phyloP scores from a whole-genome alignment of 352 stramenopile genomes.

The Saprolegnia parasitica region DNA sequence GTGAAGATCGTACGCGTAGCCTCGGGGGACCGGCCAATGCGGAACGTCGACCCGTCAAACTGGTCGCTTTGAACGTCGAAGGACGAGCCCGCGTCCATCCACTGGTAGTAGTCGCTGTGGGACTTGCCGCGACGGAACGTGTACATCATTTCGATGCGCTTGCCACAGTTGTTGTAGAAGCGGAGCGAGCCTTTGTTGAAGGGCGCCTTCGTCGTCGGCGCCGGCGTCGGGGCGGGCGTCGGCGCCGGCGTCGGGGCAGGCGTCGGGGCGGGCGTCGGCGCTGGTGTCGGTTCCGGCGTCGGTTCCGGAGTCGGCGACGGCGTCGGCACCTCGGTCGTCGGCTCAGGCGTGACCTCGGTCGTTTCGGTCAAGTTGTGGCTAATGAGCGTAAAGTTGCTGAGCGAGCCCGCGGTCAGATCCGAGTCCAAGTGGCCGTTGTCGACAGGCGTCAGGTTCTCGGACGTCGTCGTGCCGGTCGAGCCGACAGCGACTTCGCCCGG shows the following conservation, averaged over 20 bases:
- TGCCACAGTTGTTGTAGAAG: constrained; percentile 24
- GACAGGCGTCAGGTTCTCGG: neutral
- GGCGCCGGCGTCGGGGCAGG: constrained; percentile 4
- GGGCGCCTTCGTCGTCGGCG: neutral
- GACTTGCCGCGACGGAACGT: constrained; percentile 3
- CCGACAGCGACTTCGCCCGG: neutral
- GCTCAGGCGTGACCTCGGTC: neutral
- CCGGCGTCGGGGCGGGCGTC: neutral
- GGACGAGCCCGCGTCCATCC: neutral
- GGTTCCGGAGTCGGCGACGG: neutral
- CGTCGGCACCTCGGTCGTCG: neutral
- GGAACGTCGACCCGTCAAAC: constrained; percentile 13
- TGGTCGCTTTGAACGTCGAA: constrained; percentile 3
- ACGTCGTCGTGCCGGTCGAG: neutral
- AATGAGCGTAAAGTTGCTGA: neutral
- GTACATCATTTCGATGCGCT: constrained; percentile 20
- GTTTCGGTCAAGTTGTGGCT: constrained; percentile 2
- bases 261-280: neutral
- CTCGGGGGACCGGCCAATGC: constrained; percentile 19
- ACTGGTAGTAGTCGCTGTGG: constrained; percentile 15
- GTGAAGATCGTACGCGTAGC: constrained; percentile 22
- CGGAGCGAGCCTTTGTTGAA: constrained; percentile 4
- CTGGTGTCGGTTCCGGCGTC: neutral
- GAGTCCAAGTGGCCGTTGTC: neutral
- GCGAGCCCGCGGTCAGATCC: neutral